phyloP scores from a whole-genome alignment of 23 red algal species.

The Agarophyton chilense region DNA sequence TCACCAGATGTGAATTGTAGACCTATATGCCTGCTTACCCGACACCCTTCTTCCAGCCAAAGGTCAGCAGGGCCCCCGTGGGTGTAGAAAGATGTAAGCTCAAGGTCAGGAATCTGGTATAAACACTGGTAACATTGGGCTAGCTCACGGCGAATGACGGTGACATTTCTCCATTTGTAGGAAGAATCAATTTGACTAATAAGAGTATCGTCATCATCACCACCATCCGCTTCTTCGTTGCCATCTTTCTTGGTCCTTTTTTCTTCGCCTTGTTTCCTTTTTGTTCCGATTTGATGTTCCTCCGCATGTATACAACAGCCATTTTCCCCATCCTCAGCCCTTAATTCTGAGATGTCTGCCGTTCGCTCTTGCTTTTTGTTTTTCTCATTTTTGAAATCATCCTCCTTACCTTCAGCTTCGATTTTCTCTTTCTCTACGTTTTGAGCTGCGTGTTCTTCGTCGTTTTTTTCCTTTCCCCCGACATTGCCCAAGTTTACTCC shows the following conservation, averaged over 20 bases:
- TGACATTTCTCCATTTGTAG: conserved; percentile 35
- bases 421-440: neutral
- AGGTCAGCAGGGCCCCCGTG: conserved; percentile 4
- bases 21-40: conserved; percentile 59
- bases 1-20: conserved; percentile 55
- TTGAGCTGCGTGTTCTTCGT: neutral
- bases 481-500: neutral
- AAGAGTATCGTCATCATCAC: neutral
- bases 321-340: no score
- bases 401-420: neutral
- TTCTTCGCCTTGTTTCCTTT: neutral
- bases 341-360: neutral
- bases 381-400: neutral
- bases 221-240: neutral
- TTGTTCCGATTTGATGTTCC: neutral
- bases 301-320: neutral
- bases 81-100: neutral
- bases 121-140: conserved; percentile 64
- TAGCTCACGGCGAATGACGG: conserved; percentile 44
- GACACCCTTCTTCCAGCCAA: conserved; percentile 61
- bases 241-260: neutral
- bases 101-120: conserved; percentile 62
- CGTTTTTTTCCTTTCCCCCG: neutral
- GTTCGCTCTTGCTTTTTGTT: neutral
- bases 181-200: conserved; percentile 2